Conservation (phyloP, 2,329 filamentous ascomycete genomes). For the Cladosporium oxysporum region DNA sequence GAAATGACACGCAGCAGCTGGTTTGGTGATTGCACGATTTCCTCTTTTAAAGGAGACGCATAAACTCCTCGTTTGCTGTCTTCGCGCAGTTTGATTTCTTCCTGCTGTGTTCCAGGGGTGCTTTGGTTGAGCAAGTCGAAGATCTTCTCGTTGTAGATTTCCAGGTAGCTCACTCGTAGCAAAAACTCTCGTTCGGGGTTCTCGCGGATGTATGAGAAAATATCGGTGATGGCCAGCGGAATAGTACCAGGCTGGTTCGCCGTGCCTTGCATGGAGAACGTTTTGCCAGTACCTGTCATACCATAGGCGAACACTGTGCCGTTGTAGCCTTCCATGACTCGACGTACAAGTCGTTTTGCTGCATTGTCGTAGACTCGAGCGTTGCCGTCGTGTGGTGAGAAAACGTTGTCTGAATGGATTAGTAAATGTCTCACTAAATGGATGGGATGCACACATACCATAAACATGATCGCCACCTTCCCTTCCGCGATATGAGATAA, state of each 20-base stretch:
- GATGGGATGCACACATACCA: slow-evolving; percentile 57
- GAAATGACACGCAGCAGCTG: slow-evolving; percentile 94
- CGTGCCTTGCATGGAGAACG: slow-evolving; percentile 99
- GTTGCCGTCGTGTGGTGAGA: slow-evolving; percentile 91
- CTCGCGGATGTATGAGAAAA: slow-evolving; percentile 98
- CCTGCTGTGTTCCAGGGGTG: slow-evolving; percentile 66
- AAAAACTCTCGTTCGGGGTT: slow-evolving; percentile 93
- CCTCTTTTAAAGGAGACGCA: slow-evolving; percentile 92
- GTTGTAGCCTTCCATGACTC: slow-evolving; percentile 99
- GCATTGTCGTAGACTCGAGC: slow-evolving; percentile 90
- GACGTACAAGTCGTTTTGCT: slow-evolving; percentile 88
- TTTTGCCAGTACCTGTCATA: slow-evolving; percentile 98
- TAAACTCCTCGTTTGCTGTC: slow-evolving; percentile 96
- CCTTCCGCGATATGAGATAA: slow-evolving; percentile 81
- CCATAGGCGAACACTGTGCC: slow-evolving; percentile 98
- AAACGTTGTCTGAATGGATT: slow-evolving; percentile 78
- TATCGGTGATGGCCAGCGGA: slow-evolving; percentile 94
- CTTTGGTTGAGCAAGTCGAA: slow-evolving; percentile 83
- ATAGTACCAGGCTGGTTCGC: slow-evolving; percentile 95
- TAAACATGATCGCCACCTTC: slow-evolving; percentile 93
- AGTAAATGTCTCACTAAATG: background rate
- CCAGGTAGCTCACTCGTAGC: slow-evolving; percentile 92
- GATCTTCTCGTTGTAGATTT: slow-evolving; percentile 98
- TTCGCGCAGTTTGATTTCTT: slow-evolving; percentile 96
- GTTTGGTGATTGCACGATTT: slow-evolving; percentile 97